Evolutionary conservation across 2,329 filamentous ascomycete genomes (phyloP), one percentile per base, ranked within the genome.

Genomic region (Ceratocystis lukuohia): DNA sequence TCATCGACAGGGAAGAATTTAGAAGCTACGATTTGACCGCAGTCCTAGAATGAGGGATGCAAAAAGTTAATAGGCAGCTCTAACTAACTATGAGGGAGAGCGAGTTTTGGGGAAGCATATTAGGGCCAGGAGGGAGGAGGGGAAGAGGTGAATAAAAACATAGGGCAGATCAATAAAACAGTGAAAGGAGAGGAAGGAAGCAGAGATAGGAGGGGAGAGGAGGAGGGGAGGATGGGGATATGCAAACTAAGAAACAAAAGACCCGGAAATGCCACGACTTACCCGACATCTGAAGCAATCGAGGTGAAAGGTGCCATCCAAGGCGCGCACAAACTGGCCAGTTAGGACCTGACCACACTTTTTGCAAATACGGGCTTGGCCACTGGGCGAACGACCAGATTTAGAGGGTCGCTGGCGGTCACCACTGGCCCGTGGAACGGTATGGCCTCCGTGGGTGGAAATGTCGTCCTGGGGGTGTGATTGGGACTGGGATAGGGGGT

Each of bases 1-100:
- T 96, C 90, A 70, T 96, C 92, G 6, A 96, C 89, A 1, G 94
- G 94, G 76, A 99, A 99, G 82, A 99, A 99, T 73, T 99, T 99
- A 64, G 93, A 96, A 53, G 94, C 94, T 46, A 99, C 94, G 68
- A 97, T 96, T 75, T 96, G 88, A 71, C 89, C 91, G 73, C 94
- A 99, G 75, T 99, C 94, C 93, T 97, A 74, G 53, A 70, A 62
- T 17, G 53, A 33, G 68, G 66, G 64, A 41, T 20, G 66, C 50
- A 62, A n/a, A 46, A 41, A 25, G 56, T 63, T 46, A 67, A 61
- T 59, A 66, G 61, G 65, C 56, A 62, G 66, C 50, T 68, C 67
- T 20, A 59, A 25, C 22, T 25, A 25, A 45, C 17, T 53, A 44
- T 44, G 33, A 25, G 22, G 64, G 50, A 30, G 59, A 53, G 67